Evolutionary conservation across 164 flowering plant genomes (phyloP).

Genomic region (Vitis vinifera): ASM3070453v1 NC_081808.1:21951501-21952000

Average conservation of each 20-base stretch:
- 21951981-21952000: too few species aligned
- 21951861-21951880: too few species aligned
- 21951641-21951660: not conserved
- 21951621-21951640: not conserved
- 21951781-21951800: not conserved
- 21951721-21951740: not conserved
- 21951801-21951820: too few species aligned
- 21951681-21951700: conserved; percentile 13
- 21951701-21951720: conserved; percentile 8
- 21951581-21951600: not conserved
- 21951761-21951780: not conserved
- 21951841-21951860: too few species aligned
- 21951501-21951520: conserved; percentile 15
- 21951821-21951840: too few species aligned
- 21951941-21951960: too few species aligned
- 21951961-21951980: too few species aligned
- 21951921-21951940: too few species aligned
- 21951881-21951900: too few species aligned
- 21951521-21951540: conserved; percentile 12
- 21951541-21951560: conserved; percentile 14
- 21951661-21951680: conserved; percentile 1
- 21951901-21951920: too few species aligned
- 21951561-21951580: not conserved
- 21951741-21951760: not conserved
- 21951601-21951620: conserved; percentile 5